Evolutionary conservation across 2,329 filamentous ascomycete genomes (phyloP).

Genomic region (Pseudocercospora musae): DNA sequence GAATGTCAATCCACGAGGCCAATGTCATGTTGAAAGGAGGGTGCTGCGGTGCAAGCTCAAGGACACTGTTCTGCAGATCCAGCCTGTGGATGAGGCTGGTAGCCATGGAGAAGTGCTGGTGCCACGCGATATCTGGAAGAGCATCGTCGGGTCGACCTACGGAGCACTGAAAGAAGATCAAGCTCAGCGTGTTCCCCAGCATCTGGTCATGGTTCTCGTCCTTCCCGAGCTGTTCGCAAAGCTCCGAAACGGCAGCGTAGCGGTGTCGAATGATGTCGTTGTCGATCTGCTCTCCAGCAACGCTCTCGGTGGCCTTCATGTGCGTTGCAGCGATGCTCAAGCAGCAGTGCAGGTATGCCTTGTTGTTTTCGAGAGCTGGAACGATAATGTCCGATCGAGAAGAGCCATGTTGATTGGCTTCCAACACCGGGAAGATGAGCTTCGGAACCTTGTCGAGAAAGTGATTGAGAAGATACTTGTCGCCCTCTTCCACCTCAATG

Average conservation of each 20-base stretch:
- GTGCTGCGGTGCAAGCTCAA: constrained; percentile 50
- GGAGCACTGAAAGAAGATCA: constrained; percentile 94
- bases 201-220: constrained; percentile 85
- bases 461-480: constrained; percentile 82
- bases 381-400: constrained; percentile 79
- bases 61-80: constrained; percentile 67
- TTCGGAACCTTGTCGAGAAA: constrained; percentile 86
- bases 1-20: constrained; percentile 93
- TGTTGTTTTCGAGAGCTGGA: constrained; percentile 84
- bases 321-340: constrained; percentile 90
- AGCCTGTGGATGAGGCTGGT: constrained; percentile 82
- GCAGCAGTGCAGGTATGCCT: constrained; percentile 91
- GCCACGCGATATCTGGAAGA: constrained; percentile 91
- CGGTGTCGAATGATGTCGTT: constrained; percentile 89
- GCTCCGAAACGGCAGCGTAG: constrained; percentile 78
- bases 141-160: constrained; percentile 82
- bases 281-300: constrained; percentile 72
- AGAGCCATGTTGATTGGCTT: constrained; percentile 82
- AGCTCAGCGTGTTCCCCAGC: constrained; percentile 84
- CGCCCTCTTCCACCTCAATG: constrained; percentile 81
- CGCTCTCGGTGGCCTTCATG: constrained; percentile 71
- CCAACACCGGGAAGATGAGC: constrained; percentile 86
- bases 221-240: constrained; percentile 75
- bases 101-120: constrained; percentile 92
- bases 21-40: constrained; percentile 94